Evolutionary conservation across 2,329 filamentous ascomycete species (phyloP), one percentile per base, ranked within the genome.

Genomic region (Colletotrichum agaves): DNA sequence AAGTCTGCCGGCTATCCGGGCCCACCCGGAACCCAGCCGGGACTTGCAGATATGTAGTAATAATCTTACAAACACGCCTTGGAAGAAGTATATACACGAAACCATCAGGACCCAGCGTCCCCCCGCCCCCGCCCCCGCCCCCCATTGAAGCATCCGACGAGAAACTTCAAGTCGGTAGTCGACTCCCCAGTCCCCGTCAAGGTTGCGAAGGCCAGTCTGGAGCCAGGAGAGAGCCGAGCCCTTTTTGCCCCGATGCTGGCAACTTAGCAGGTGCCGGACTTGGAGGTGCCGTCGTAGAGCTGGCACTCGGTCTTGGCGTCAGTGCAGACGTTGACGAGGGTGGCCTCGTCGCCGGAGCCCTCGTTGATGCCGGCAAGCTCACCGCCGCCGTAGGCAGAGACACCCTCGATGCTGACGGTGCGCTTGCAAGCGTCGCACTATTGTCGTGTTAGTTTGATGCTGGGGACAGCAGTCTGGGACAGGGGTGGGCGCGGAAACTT

Each of bases 351-450:
- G 12, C 77, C 78, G 58, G 78, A 77, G 75, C 81, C 80, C 58
- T 76, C 71, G 74, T 81, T 81, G 70, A 81, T 82, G 12, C 81
- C 81, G 8, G 75, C 78, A 21, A 83, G 75, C 43, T 79, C 74
- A 21, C 79, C 78, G 27, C 80, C 81, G 27, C 77, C 71, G 37
- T 71, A 74, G 19, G 79, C 81, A n/a, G 77, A 74, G 8, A 78
- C 74, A 12, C 78, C 79, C 70, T 80, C 77, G 21, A 84, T 75
- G 69, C 82, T 76, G 56, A 84, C 78, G 70, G 82, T 82, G 37
- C 83, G 81, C 63, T 80, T 80, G 71, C 79, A 78, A 23, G 61
- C 60, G 47, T 61, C 63, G 55, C 66, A 70, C 62, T 66, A 31
- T 5, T 2, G 1, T 6, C 10, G 5, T 46, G 41, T 58, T 23